These are phyloP conservation scores for Incumbomyces lentus DNA, from an alignment of 2,329 filamentous ascomycete genomes.

Conservation along the genomic window DNA sequence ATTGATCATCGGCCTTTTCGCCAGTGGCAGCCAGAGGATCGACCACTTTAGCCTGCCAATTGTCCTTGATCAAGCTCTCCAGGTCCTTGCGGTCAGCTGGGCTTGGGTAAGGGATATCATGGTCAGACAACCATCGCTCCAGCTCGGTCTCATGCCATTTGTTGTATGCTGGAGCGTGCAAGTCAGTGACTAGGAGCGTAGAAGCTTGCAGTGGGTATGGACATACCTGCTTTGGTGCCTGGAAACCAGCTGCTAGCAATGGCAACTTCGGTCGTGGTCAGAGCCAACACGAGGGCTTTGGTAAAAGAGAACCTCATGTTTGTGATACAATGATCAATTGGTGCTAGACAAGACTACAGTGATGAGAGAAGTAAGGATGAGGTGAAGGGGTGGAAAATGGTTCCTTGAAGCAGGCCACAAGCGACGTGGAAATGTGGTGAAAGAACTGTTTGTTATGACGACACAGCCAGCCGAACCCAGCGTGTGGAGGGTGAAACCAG, in stretches of 20 bases:
- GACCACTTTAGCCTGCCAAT: conserved; percentile 75
- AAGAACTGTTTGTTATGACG: not conserved
- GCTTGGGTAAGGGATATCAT: conserved; percentile 82
- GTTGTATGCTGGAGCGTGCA: conserved; percentile 64
- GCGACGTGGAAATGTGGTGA: not conserved
- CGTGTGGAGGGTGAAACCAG: not conserved
- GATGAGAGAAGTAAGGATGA: not conserved
- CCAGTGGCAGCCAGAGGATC: conserved; percentile 65
- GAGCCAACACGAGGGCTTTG: conserved; percentile 57
- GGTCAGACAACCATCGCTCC: conserved; percentile 89
- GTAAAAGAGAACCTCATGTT: conserved; percentile 68
- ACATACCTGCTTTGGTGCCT: conserved; percentile 61
- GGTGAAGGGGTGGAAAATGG: not conserved
- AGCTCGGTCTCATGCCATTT: conserved; percentile 98
- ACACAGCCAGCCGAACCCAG: not conserved
- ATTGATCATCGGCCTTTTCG: conserved; percentile 63
- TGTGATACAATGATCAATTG: conserved; percentile 1
- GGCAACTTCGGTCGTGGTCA: conserved; percentile 57
- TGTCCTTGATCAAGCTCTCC: conserved; percentile 76
- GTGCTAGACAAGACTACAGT: conserved; percentile 5
- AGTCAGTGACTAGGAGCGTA: conserved; percentile 9
- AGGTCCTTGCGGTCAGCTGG: conserved; percentile 88
- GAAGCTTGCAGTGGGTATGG: conserved; percentile 29
- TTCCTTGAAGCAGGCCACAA: not conserved
- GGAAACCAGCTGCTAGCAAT: conserved; percentile 70